phyloP scores from a whole-genome alignment of 306 rosid species.

The Ammopiptanthus mongolicus region DNA sequence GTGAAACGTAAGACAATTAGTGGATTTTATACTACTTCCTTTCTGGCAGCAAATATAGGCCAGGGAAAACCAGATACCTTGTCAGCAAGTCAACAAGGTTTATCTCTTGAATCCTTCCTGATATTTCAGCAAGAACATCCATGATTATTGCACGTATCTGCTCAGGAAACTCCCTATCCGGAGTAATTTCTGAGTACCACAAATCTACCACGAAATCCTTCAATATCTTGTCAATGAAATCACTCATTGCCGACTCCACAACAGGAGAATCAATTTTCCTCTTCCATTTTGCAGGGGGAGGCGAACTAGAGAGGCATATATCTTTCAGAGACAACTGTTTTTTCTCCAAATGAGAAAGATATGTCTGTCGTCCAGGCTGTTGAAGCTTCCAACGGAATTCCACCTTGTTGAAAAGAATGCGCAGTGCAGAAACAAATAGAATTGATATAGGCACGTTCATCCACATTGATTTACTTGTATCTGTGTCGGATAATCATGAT shows the following conservation, averaged over 20 bases:
- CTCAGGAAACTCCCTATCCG: constrained; percentile 83
- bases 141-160: constrained; percentile 67
- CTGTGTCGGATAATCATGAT: constrained; percentile 32
- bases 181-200: constrained; percentile 80
- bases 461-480: constrained; percentile 96
- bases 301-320: constrained; percentile 52
- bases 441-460: constrained; percentile 82
- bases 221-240: constrained; percentile 69
- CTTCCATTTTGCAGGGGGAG: constrained; percentile 66
- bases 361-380: constrained; percentile 43
- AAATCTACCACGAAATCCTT: constrained; percentile 89
- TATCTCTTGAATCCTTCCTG: constrained; percentile 67
- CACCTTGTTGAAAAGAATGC: constrained; percentile 58
- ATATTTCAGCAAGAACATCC: constrained; percentile 90
- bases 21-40: constrained; percentile 5
- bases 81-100: constrained; percentile 91
- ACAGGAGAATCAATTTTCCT: constrained; percentile 74
- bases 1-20: constrained; percentile 19
- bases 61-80: constrained; percentile 46
- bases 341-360: constrained; percentile 83
- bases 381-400: constrained; percentile 77
- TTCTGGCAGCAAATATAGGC: constrained; percentile 9
- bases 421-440: constrained; percentile 63
- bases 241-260: constrained; percentile 74
- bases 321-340: constrained; percentile 75